Evolutionary conservation across 768 basidiomycete genomes (phyloP), one percentile per base, ranked within the genome.

Genomic region (Myochromella boudieri): DNA sequence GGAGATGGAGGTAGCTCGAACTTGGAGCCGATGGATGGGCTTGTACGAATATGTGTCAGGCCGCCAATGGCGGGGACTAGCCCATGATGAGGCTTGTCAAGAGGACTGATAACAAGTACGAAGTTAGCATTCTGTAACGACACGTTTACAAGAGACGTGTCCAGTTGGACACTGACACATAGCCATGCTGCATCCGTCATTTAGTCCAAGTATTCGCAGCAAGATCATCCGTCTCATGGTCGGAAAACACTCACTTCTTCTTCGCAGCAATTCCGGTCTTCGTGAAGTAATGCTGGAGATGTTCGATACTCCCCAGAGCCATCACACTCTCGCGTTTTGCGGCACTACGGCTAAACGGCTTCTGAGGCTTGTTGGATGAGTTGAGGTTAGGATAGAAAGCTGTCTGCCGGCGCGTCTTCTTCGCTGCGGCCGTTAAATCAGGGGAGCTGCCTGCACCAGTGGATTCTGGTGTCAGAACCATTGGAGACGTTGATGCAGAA

Each of bases 281-380:
- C 6, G 89, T 91, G 59, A 95, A 97, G 62, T 94, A 95, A 59
- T 94, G 86, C 67, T 97, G 95, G 32, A 97, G 78, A 63, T 97
- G 91, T 62, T 95, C 89, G 56, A 97, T 97, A 62, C 91, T 93
- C n/a, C 94, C 94, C 14, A 97, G 69, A 0, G 91, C 83, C 83
- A 95, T 87, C 15, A 97, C 94, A 57, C 89, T 92, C 65, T 92
- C 90, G 33, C 95, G 81, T 68, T 94, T 95, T 3, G 91, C 91
- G 0, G 95, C 95, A 50, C 88, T 91, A 52, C 87, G 74, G 56
- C 87, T 89, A 75, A 94, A 95, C 1, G 91, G 88, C 55, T 92
- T 93, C 65, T 80, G 74, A 0, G 79, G 81, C 61, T 89, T 91
- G 63, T 84, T 86, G 10, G 73, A 60, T 6, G 84, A 71, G 62